phyloP scores from a whole-genome alignment of 2,329 filamentous ascomycete genomes.

The Hysterium pulicare region DNA sequence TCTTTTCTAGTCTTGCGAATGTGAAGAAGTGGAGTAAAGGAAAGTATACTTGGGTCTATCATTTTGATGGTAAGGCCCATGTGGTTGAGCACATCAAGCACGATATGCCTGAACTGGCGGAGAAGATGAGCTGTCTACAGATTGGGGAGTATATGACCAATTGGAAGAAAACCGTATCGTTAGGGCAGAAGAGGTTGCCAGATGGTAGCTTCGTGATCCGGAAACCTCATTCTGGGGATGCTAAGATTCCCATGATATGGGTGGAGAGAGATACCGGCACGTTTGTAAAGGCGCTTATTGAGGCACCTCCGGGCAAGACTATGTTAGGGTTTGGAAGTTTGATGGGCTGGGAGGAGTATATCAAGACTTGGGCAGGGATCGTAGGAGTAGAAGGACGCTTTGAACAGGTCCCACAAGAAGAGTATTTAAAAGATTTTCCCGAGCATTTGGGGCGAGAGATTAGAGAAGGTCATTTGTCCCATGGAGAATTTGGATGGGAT shows the following conservation, averaged over 20 bases:
- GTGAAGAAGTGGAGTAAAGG: conserved; percentile 38
- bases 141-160: not conserved
- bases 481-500: not conserved
- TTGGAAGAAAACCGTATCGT: not conserved
- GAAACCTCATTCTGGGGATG: not conserved
- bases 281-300: not conserved
- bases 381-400: not conserved
- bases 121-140: not conserved
- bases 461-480: not conserved
- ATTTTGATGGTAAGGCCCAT: conserved; percentile 45
- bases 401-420: not conserved
- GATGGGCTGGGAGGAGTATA: not conserved
- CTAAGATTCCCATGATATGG: not conserved
- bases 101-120: not conserved
- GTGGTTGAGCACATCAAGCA: conserved; percentile 7
- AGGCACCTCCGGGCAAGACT: not conserved
- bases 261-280: not conserved
- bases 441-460: not conserved
- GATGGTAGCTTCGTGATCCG: not conserved
- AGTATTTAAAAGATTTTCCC: not conserved
- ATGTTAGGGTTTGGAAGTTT: not conserved
- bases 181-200: not conserved
- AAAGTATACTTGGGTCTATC: conserved; percentile 41
- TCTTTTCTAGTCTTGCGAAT: conserved; percentile 39
- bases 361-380: not conserved